phyloP scores from a whole-genome alignment of 164 flowering plant genomes.

The Umbilicus rupestris region DNA sequence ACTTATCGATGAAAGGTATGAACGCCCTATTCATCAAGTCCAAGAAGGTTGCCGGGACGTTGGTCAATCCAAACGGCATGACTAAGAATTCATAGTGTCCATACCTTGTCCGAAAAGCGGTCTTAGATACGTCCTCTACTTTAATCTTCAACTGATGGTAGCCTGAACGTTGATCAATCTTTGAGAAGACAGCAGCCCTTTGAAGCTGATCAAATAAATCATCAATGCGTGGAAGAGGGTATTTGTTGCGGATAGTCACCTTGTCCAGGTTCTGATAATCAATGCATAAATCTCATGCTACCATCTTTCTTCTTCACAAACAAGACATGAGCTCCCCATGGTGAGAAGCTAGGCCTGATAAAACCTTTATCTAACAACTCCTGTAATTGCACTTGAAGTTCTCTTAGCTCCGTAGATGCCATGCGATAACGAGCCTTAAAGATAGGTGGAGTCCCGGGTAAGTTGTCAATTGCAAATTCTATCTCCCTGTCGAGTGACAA shows the following conservation, averaged over 20 bases:
- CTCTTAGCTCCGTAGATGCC: neutral
- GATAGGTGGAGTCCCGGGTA: neutral
- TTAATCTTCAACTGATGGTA: neutral
- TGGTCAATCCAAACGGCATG: neutral
- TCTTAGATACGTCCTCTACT: neutral
- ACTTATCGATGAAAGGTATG: neutral
- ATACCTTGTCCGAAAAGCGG: neutral
- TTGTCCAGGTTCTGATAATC: neutral
- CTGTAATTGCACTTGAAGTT: neutral
- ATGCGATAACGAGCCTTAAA: neutral
- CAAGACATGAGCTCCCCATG: neutral
- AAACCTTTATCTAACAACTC: neutral
- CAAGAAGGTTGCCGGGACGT: neutral
- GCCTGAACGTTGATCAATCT: neutral
- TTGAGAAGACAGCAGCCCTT: neutral
- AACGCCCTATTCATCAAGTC: neutral
- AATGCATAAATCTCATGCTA: neutral
- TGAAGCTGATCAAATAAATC: neutral
- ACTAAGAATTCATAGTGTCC: neutral
- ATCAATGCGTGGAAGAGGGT: neutral
- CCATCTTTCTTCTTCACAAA: neutral
- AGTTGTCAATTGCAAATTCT: neutral
- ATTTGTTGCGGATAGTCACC: neutral
- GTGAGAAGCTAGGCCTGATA: neutral
- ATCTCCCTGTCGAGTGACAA: neutral